phyloP scores from a whole-genome alignment of 164 flowering plant genomes.

The Buxus sempervirens region DNA sequence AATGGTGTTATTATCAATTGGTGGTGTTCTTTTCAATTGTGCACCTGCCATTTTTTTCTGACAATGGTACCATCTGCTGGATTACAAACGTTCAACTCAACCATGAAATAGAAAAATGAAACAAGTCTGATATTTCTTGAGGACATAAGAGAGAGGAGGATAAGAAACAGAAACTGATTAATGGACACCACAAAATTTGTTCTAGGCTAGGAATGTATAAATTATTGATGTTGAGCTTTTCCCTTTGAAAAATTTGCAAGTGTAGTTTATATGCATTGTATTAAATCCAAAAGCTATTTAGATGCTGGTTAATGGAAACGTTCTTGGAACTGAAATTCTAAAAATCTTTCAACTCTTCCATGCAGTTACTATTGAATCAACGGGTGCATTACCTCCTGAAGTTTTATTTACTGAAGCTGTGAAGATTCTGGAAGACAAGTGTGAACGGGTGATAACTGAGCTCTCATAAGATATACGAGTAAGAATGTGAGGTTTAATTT shows the following conservation, averaged over 20 bases:
- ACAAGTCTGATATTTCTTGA: no score
- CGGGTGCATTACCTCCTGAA: constrained; percentile 89
- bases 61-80: no score
- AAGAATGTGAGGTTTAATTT: no score
- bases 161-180: no score
- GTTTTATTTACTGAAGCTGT: constrained; percentile 89
- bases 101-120: no score
- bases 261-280: no score
- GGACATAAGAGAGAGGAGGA: no score
- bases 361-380: constrained; percentile 80
- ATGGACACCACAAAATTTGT: neutral
- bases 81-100: no score
- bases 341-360: constrained; percentile 2
- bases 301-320: neutral
- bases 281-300: neutral
- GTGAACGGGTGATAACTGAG: constrained; percentile 68
- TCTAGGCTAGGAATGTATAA: neutral
- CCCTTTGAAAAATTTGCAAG: neutral
- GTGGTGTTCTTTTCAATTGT: no score
- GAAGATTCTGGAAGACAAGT: constrained; percentile 90
- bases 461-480: constrained; percentile 47
- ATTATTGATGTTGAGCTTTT: neutral
- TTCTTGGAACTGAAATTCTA: neutral
- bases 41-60: no score
- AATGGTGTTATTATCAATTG: no score